Evolutionary conservation across 169 alveolate species (phyloP), one percentile per base, ranked within the genome.

Genomic region (Plasmodium yoelii): DNA sequence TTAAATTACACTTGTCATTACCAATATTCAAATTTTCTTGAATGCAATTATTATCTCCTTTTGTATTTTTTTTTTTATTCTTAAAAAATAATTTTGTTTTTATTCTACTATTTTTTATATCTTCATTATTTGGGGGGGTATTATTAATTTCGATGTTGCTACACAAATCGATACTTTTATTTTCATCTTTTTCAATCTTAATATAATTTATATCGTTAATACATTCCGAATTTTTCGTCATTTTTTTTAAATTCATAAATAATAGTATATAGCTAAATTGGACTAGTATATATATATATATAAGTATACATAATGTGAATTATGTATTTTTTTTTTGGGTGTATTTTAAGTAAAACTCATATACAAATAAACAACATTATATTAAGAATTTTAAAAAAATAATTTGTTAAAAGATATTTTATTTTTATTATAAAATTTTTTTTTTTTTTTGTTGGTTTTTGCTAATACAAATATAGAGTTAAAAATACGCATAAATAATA

Each of bases 161-260:
- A 22, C 28, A 61, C 47, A 34, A 74, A 74, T 61, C 74, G 26
- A 12, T n/a, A 24, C 49, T 44, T 19, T 74, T 49, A 19, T 72
- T 34, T 74, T 74, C 44, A 42, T 46, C 73, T 59, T 59, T 74
- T 44, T 59, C 74, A 22, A 26, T 46, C 24, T 74, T 74, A 46
- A 19, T 51, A 22, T 42, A 22, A 46, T 74, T 64, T 18, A 57
- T 18, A 53, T 61, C 63, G 34, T 61, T 61, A 74, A 60, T 49
- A 53, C 65, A 60, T 59, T 74, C 88, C 6, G 63, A 53, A 63
- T 61, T 74, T 60, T 61, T 64, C 26, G 60, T 74, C 88, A 74
- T 74, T 74, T 19, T 63, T 74, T 74, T 67, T 67, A 26, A 12
- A 1, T 3, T 34, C 42, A 34, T 34, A 34, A 34, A 34, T 34